Percentiles rank a stretch among this genome's conserved stretches.
phyloP scores from a whole-genome alignment of 2,329 filamentous ascomycete genomes.

The Pseudogymnoascus sp. region DNA sequence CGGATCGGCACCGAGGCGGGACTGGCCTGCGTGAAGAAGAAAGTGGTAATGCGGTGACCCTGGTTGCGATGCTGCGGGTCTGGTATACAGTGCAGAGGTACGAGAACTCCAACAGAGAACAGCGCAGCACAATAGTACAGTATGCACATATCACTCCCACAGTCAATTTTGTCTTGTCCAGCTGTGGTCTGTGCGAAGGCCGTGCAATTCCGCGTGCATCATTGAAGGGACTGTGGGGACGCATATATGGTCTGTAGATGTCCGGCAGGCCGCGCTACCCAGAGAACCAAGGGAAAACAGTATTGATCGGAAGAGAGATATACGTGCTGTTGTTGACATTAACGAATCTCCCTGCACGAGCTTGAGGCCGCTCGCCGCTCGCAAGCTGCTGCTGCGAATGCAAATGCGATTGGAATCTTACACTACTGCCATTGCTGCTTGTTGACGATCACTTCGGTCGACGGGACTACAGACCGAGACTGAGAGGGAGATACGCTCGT shows the following conservation, averaged over 20 bases:
- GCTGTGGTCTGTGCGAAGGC: not conserved
- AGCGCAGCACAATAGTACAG: not conserved
- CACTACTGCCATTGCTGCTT: not conserved
- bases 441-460: not conserved
- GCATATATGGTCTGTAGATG: constrained; percentile 5
- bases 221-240: not conserved
- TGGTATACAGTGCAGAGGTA: not conserved
- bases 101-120: not conserved
- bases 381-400: not conserved
- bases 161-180: not conserved
- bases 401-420: not conserved
- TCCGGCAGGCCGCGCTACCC: not conserved
- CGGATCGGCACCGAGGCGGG: not conserved
- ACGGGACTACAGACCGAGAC: not conserved
- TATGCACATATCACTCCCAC: not conserved
- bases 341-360: not conserved
- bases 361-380: not conserved
- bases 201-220: not conserved
- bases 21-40: not conserved
- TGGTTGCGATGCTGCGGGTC: not conserved
- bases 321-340: not conserved
- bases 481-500: not conserved
- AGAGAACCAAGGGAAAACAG: not conserved
- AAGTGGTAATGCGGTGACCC: not conserved
- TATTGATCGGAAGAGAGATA: not conserved